Base-by-base conservation (phyloP, 2,329 filamentous ascomycete genomes). In the Mollisia scopiformis region DNA sequence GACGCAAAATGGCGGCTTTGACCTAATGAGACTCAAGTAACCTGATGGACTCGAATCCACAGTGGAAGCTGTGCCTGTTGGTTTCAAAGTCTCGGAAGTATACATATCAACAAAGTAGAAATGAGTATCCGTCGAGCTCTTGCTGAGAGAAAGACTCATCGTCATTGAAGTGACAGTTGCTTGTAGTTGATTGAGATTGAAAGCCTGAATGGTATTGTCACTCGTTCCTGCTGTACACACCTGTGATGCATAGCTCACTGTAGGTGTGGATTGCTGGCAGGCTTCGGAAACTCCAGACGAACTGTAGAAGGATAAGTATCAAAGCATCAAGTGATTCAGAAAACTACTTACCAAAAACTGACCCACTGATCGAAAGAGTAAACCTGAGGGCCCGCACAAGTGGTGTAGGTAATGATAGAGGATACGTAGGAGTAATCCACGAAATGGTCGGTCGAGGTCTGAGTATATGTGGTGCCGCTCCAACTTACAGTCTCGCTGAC, bases 31-130 rank as follows among this genome's bases (percentile, higher is more conserved):
- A 39, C n/a, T 49, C 5, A 51, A n/a, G 43, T 57, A 57, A 10
- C n/a, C 43, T 25, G 55, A 57, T 11, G 55, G 55, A 50, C 55
- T 57, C 2, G 53, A 4, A 19, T 55, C 53, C 14, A 47, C 37
- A 19, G 52, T 19, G 19, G 49, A 51, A 51, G 49, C 19, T 25
- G 49, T 33, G 11, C 43, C 43, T 23, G 49, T n/a, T 31, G 49
- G 19, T 21, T 30, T 13, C 23, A 51, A 33, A 16, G 10, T 23
- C 21, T 19, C 33, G 4, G 49, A 51, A 10, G 49, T 51, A 16
- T 51, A 51, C 49, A 51, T 51, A n/a, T 51, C 49, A 21, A 51
- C 49, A 16, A 51, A 51, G 28, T 7, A 21, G 27, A 33, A 31
- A 23, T 51, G 25, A 4, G 49, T 51, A 21, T 25, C n/a, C 2